Evolutionary conservation across 345 rosid species (phyloP).

Genomic region (Chamaenerion angustifolium): DNA sequence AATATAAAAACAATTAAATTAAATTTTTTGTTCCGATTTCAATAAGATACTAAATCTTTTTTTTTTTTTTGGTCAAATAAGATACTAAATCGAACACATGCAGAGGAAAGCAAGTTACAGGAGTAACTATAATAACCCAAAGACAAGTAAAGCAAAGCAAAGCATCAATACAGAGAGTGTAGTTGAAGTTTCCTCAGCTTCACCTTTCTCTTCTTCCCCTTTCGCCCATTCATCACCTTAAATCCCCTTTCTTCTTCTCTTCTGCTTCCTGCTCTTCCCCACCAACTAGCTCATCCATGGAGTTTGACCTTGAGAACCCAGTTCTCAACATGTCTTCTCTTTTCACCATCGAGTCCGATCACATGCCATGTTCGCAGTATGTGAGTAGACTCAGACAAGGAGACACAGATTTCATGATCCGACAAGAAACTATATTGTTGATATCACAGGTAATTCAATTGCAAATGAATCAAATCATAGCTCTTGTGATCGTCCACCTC

Average conservation of each 20-base stretch:
- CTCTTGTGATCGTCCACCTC: no score
- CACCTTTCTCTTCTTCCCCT: not conserved
- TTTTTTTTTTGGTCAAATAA: no score
- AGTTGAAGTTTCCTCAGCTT: constrained; percentile 7
- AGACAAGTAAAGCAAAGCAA: constrained; percentile 1
- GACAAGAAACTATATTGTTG: constrained; percentile 31
- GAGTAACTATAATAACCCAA: not conserved
- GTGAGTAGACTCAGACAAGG: constrained; percentile 19
- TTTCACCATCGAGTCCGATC: constrained; percentile 46
- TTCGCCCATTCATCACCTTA: constrained; percentile 6
- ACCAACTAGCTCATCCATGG: constrained; percentile 26
- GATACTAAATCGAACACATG: no score
- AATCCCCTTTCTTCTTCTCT: no score
- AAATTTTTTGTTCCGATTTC: no score
- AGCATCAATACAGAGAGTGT: constrained; percentile 8
- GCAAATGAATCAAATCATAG: no score
- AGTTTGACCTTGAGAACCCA: constrained; percentile 68
- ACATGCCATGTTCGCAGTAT: constrained; percentile 43
- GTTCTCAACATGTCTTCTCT: constrained; percentile 22
- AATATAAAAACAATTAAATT: no score
- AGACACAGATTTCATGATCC: constrained; percentile 23
- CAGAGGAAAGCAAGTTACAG: no score
- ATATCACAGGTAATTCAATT: constrained; percentile 23
- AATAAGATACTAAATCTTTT: no score
- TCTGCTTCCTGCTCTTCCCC: not conserved